Conservation (phyloP, 1,139 yeast species). For the Suzukiozyma palmioleophila region DNA sequence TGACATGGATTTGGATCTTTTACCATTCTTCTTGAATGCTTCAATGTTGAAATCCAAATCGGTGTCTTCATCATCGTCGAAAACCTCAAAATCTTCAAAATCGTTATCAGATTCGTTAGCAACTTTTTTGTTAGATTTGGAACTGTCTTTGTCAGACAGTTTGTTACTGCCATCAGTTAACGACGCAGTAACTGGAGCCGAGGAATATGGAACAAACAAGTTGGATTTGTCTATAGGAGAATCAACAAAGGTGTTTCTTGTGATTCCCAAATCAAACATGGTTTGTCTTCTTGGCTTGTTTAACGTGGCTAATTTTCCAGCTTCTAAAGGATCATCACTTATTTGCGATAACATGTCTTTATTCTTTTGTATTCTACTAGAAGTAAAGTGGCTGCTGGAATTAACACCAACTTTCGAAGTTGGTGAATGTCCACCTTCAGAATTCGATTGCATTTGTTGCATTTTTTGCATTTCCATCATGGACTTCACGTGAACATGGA, state of each 20-base stretch:
- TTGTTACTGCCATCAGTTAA: conserved; percentile 21
- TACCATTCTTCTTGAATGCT: conserved; percentile 38
- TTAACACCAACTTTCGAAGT: conserved; percentile 1
- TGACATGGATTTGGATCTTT: conserved; percentile 64
- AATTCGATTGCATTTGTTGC: conserved; percentile 9
- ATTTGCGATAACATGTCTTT: conserved; percentile 2
- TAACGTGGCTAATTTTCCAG: conserved; percentile 20
- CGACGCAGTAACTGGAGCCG: conserved; percentile 77
- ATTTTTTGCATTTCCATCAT: conserved; percentile 41
- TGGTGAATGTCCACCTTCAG: conserved; percentile 4
- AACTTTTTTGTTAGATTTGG: conserved; percentile 7
- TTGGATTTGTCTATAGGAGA: conserved; percentile 48
- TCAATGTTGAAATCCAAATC: conserved; percentile 19
- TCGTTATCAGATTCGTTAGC: conserved; percentile 28
- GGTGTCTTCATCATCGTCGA: conserved; percentile 25
- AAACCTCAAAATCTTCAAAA: conserved; percentile 42
- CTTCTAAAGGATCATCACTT: conserved; percentile 18
- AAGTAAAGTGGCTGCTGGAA: conserved; percentile 1
- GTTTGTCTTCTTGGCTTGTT: conserved; percentile 44
- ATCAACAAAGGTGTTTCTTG: conserved; percentile 46
- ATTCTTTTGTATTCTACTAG: conserved; percentile 1
- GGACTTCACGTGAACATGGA: conserved; percentile 62
- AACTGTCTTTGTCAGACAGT: conserved; percentile 5
- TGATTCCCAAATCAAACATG: conserved; percentile 44
- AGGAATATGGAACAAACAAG: conserved; percentile 62